These are phyloP conservation scores for Trametes elegans DNA, from an alignment of 768 basidiomycete genomes.

Conservation along the genomic window DNA sequence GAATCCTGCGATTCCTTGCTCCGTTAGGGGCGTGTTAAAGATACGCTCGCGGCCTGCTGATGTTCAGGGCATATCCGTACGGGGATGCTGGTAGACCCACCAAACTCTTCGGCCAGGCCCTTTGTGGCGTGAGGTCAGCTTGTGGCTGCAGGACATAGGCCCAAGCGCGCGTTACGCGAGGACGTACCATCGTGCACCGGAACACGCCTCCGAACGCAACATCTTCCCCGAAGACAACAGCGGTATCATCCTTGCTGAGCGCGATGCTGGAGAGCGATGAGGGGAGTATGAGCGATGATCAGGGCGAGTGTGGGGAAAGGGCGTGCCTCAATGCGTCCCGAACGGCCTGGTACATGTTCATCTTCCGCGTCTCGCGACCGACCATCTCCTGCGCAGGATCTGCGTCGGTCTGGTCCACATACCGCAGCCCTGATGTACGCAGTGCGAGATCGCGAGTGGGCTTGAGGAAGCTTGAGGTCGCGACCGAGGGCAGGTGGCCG, in stretches of 20 bases:
- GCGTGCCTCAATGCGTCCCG: slow-evolving; percentile 82
- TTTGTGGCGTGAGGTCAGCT: slow-evolving; percentile 26
- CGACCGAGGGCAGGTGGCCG: slow-evolving; percentile 71
- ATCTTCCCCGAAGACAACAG: slow-evolving; percentile 89
- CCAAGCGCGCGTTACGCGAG: background rate
- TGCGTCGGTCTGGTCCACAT: slow-evolving; percentile 59
- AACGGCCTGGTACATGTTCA: slow-evolving; percentile 94
- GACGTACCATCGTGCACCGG: slow-evolving; percentile 79
- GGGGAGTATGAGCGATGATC: background rate
- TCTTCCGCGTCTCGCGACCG: slow-evolving; percentile 87
- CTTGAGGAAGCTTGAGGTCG: slow-evolving; percentile 63
- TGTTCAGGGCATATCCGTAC: background rate
- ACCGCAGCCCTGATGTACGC: slow-evolving; percentile 69
- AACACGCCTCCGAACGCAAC: slow-evolving; percentile 96
- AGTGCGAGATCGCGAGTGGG: slow-evolving; percentile 68
- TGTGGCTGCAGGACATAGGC: background rate
- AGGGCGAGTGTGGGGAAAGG: slow-evolving; percentile 1
- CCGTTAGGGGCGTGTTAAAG: slow-evolving; percentile 92
- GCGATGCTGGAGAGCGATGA: slow-evolving; percentile 55
- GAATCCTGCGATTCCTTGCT: slow-evolving; percentile 94
- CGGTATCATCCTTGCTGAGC: slow-evolving; percentile 78
- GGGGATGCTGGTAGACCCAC: slow-evolving; percentile 38
- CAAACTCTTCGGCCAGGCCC: slow-evolving; percentile 93
- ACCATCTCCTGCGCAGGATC: slow-evolving; percentile 48
- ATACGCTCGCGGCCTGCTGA: slow-evolving; percentile 79